Evolutionary conservation across 805 yeast species (phyloP), one percentile per base, ranked within the genome.

Genomic region (Brettanomyces nanus): DNA sequence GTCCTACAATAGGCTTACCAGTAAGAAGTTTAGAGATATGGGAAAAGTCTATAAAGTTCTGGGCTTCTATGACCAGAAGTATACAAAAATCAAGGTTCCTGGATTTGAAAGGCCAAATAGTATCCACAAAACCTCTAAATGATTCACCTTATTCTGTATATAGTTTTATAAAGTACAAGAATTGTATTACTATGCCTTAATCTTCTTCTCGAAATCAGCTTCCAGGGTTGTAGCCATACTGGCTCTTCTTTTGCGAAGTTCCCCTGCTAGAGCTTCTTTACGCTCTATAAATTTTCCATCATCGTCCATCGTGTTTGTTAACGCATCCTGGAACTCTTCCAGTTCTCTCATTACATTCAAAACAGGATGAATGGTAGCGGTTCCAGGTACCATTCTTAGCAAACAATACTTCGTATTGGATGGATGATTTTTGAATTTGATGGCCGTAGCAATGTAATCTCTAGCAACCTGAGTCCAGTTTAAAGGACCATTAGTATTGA

Each of bases 321-420:
- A 52, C 2, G 68, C 52, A 31, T 60, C 53, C 5, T 52, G 54
- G 36, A 79, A 57, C 31, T 76, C 79, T 11, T 71, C 74, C 33
- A 68, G 56, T 1, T 75, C 65, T 53, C 77, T 85, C 30, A 76
- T 61, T 48, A 69, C 65, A 41, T 77, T 67, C 37, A 86, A 59
- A 33, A 58, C 47, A 47, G 73, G 77, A 53, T 84, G 83, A 34
- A 74, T 63, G 10, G 68, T 47, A 22, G 47, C 45, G 3, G 54
- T 52, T 36, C 54, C 54, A 6, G 95, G 95, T 10, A 85, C 66
- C 62, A 85, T 77, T 51, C 86, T 77, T 25, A 78, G 65, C 31
- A 90, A 51, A 63, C 92, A 76, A 57, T 80, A 90, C 62, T 92
- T 92, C 1, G 92, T 74, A 56, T 86, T 87, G 3, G 85, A 70